Conservation (phyloP, 805 yeast genomes). For the Teunomyces stri region DNA sequence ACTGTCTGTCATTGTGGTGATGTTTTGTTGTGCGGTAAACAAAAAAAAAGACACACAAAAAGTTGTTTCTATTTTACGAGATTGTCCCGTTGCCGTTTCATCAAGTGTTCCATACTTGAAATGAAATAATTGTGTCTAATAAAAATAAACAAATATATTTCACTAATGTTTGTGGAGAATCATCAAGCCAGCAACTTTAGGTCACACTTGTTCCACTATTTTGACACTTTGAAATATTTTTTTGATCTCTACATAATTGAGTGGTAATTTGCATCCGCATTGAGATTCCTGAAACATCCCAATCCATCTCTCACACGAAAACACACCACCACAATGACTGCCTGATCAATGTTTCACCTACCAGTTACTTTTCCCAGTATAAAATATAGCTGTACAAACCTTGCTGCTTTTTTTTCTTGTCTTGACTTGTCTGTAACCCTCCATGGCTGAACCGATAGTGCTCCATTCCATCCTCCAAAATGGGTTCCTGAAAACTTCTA, state of each 20-base stretch:
- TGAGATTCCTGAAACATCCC: background rate
- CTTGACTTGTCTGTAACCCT: background rate
- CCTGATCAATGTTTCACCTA: background rate
- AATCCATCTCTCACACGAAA: background rate
- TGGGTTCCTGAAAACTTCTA: constrained; percentile 49
- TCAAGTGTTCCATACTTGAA: no score
- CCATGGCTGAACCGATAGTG: background rate
- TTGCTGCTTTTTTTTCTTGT: background rate
- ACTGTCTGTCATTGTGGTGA: constrained; percentile 7
- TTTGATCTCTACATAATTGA: background rate
- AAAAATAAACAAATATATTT: no score
- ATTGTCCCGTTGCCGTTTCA: no score
- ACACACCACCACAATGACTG: background rate
- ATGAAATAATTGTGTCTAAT: no score
- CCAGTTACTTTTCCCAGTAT: background rate
- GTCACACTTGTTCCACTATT: background rate
- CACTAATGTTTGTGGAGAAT: no score
- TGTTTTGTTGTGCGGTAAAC: background rate
- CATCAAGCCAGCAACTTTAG: no score
- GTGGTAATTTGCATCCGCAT: background rate
- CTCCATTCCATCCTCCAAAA: constrained; percentile 43
- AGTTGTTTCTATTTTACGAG: no score
- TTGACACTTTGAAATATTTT: background rate
- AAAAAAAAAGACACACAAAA: no score
- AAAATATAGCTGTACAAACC: background rate